These are phyloP conservation scores for Hirsutella thompsonii DNA, from an alignment of 2,329 filamentous ascomycete species.

Conservation along the genomic window DNA sequence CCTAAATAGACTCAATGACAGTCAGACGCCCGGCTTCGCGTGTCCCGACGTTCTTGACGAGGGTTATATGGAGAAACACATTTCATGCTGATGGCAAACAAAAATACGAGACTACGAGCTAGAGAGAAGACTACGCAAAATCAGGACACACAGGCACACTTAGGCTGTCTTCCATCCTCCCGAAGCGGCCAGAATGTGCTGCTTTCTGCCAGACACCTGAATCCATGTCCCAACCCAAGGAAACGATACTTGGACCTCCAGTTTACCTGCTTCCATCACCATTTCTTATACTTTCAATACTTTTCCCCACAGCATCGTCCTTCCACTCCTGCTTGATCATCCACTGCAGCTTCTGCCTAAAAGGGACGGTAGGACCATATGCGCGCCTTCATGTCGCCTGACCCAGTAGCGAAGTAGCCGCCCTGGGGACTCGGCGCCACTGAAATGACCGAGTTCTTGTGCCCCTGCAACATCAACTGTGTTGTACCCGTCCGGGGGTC, in stretches of 20 bases:
- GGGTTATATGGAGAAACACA: too few relatives aligned
- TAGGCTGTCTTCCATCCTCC: constrained; percentile 9
- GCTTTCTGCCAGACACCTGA: background rate
- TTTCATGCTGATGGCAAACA: background rate
- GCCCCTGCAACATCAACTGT: constrained; percentile 95
- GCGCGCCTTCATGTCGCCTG: constrained; percentile 91
- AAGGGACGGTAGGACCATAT: constrained; percentile 77
- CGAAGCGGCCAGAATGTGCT: constrained; percentile 11
- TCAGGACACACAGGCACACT: constrained; percentile 13
- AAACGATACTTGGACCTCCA: background rate
- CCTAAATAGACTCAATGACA: too few relatives aligned
- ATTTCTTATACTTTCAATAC: too few relatives aligned
- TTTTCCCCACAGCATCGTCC: too few relatives aligned
- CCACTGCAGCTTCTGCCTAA: constrained; percentile 9
- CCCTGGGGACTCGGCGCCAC: constrained; percentile 87
- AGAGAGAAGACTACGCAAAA: constrained; percentile 2
- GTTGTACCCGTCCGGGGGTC: constrained; percentile 86
- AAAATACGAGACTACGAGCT: background rate
- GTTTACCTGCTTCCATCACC: too few relatives aligned
- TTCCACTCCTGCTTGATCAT: too few relatives aligned
- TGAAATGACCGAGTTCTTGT: constrained; percentile 98
- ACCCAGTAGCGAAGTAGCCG: constrained; percentile 86
- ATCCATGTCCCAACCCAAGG: background rate
- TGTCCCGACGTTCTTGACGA: too few relatives aligned
- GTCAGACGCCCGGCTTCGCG: too few relatives aligned